Conservation (phyloP, 495 filamentous ascomycete genomes). For the Aspergillus asperescens region DNA sequence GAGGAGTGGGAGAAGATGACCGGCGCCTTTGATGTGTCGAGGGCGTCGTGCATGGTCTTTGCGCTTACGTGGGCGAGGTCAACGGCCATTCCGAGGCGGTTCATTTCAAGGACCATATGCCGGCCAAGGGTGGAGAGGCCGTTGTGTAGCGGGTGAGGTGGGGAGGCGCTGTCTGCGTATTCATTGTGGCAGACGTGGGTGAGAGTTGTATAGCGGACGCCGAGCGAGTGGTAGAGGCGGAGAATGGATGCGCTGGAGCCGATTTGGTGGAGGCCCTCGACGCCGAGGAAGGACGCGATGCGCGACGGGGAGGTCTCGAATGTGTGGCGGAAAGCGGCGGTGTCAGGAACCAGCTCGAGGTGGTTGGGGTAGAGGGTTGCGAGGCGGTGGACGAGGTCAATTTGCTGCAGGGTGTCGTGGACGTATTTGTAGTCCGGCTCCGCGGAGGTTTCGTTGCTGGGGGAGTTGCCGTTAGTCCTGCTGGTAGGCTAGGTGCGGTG, state of each 20-base stretch:
- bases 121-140: slow-evolving; percentile 68
- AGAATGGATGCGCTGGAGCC: slow-evolving; percentile 78
- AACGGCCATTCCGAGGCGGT: slow-evolving; percentile 48
- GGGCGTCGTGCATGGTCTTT: slow-evolving; percentile 52
- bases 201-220: slow-evolving; percentile 86
- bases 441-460: background rate
- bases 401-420: slow-evolving; percentile 13
- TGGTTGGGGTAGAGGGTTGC: slow-evolving; percentile 4
- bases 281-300: slow-evolving; percentile 67
- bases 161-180: slow-evolving; percentile 76
- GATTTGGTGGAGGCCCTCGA: slow-evolving; percentile 94
- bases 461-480: slow-evolving; percentile 51
- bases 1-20: slow-evolving; percentile 57
- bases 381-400: slow-evolving; percentile 12
- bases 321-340: slow-evolving; percentile 4
- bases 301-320: slow-evolving; percentile 12
- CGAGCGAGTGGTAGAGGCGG: slow-evolving; percentile 66
- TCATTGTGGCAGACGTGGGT: slow-evolving; percentile 92
- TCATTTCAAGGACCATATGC: slow-evolving; percentile 54
- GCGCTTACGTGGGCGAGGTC: slow-evolving; percentile 53
- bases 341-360: slow-evolving; percentile 4
- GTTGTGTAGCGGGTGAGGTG: slow-evolving; percentile 35
- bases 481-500: slow-evolving; percentile 67
- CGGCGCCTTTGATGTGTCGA: slow-evolving; percentile 46
- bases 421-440: slow-evolving; percentile 3